Evolutionary conservation across 2,329 filamentous ascomycete species (phyloP), one percentile per base, ranked within the genome.

Genomic region (Hypoxylon sp.): DNA sequence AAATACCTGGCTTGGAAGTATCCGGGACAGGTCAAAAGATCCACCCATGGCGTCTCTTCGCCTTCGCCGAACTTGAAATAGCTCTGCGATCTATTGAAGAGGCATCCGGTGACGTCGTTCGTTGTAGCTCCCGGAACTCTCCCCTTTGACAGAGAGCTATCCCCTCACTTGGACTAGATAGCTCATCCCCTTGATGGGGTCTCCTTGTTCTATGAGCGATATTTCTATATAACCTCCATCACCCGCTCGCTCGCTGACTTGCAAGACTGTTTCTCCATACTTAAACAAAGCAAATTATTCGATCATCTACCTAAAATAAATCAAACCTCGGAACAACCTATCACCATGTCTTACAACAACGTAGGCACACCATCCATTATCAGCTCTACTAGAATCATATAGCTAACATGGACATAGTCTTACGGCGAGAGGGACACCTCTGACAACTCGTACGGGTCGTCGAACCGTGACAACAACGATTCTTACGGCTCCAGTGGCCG

Each of bases 331-430:
- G 3, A 26, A 46, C 24, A n/a, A 44, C 30, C 37, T 6, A 50
- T 63, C 68, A 73, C 34, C 20, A 76, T 84, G 82, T 84, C 82
- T 79, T 82, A 80, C 78, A 75, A 77, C 72, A 74, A 78, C 73
- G 76, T 76, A 67, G 74, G 75, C 30, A 20, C 20, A 4, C 30
- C 22, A 19, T 10, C 15, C 11, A 26, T 11, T 11, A 26, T 11
- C 30, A 11, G 2, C n/a, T 6, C n/a, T 22, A 17, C 47, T 61
- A 55, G 17, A 6, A 53, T 1, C 8, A 10, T n/a, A 8, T 26
- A 39, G 32, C 55, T 68, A 46, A 67, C 51, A 46, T 37, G 5
- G n/a, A 56, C 28, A 22, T 32, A 62, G 56, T 57, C 67, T 13
- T 65, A 65, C 34, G 59, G 60, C 17, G 49, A 28, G 15, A 19